Percentiles rank a stretch among this genome's conserved stretches.
These are phyloP conservation scores for Emydomyces testavorans DNA, from an alignment of 2,329 filamentous ascomycete genomes.

Conservation along the genomic window DNA sequence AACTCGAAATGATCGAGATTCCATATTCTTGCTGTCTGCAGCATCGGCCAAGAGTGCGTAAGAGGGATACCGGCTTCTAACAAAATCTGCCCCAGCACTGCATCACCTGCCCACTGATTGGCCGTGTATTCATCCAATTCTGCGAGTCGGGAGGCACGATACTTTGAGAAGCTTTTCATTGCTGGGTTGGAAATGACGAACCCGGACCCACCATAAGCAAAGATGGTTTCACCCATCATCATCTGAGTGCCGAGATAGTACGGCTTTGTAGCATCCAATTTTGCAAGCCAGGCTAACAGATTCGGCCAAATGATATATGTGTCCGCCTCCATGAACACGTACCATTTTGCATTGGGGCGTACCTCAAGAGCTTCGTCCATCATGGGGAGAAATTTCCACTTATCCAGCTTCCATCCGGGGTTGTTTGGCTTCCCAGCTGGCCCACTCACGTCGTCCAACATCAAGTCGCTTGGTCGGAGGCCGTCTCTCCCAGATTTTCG, in stretches of 20 bases:
- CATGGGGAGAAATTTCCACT: conserved; percentile 49
- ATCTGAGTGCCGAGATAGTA: conserved; percentile 46
- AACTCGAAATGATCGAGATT: conserved; percentile 36
- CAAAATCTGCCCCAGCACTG: conserved; percentile 40
- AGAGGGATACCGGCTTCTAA: conserved; percentile 37
- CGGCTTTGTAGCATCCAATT: conserved; percentile 39
- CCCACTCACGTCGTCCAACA: conserved; percentile 30
- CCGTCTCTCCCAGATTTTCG: conserved; percentile 34
- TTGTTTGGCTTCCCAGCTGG: conserved; percentile 37
- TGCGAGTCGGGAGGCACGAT: conserved; percentile 33
- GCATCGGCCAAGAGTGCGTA: conserved; percentile 39
- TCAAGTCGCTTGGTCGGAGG: conserved; percentile 23
- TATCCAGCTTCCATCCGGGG: conserved; percentile 43
- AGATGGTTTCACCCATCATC: conserved; percentile 40
- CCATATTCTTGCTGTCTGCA: conserved; percentile 35
- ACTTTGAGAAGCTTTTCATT: conserved; percentile 34
- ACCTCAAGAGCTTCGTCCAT: conserved; percentile 39
- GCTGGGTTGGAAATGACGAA: conserved; percentile 43
- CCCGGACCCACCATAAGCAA: conserved; percentile 44
- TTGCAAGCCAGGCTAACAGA: conserved; percentile 42
- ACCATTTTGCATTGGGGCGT: conserved; percentile 45
- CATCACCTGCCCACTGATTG: conserved; percentile 41
- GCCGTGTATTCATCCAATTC: conserved; percentile 38
- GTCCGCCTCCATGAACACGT: conserved; percentile 49
- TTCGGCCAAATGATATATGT: conserved; percentile 47